phyloP scores from a whole-genome alignment of 768 basidiomycete species.

The Megacollybia marginata region DNA sequence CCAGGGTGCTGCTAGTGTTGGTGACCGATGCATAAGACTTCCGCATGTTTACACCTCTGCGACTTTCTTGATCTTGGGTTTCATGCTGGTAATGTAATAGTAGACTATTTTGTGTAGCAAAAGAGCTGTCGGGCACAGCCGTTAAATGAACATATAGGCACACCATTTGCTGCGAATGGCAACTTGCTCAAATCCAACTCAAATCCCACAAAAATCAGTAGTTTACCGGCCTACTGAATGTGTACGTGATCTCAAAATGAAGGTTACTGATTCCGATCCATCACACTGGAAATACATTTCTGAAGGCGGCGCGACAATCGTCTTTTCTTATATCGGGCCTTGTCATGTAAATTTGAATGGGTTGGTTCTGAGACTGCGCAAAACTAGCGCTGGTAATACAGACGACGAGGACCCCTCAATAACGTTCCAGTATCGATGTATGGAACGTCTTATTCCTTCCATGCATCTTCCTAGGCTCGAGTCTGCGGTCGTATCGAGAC shows the following conservation, averaged over 20 bases:
- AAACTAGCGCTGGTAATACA: constrained; percentile 25
- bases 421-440: constrained; percentile 56
- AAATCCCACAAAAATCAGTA: too few species aligned
- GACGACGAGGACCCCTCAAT: constrained; percentile 33
- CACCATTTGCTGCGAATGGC: too few species aligned
- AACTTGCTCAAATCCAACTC: too few species aligned
- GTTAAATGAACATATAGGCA: too few species aligned
- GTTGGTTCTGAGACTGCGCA: constrained; percentile 74
- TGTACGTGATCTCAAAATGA: neutral
- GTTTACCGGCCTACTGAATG: too few species aligned
- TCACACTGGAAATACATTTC: constrained; percentile 80
- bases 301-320: constrained; percentile 89
- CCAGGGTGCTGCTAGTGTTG: too few species aligned
- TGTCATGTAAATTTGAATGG: constrained; percentile 42
- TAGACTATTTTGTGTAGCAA: too few species aligned
- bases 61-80: too few species aligned
- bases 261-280: constrained; percentile 14
- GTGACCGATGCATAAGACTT: too few species aligned
- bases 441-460: constrained; percentile 56
- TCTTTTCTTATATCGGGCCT: constrained; percentile 74
- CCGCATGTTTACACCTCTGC: too few species aligned
- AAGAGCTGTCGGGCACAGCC: too few species aligned
- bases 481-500: constrained; percentile 35
- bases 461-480: constrained; percentile 53
- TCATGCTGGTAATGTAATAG: too few species aligned